Evolutionary conservation across 2,329 filamentous ascomycete species (phyloP).

Genomic region (Fusarium chaquense): DNA sequence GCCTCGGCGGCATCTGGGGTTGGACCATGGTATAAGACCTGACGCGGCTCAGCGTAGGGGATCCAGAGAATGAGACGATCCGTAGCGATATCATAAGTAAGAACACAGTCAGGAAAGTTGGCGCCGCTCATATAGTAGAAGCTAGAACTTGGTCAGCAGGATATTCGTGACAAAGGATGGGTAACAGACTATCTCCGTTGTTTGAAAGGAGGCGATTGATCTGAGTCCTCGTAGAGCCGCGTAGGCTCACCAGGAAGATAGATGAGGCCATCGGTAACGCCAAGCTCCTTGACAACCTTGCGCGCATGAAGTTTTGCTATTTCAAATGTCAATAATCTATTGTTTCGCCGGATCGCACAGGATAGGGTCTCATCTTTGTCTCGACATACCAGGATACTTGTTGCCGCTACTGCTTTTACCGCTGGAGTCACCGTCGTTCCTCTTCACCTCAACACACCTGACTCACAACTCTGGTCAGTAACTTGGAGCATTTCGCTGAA

Average conservation of each 20-base stretch:
- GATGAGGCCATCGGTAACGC: slow-evolving; percentile 63
- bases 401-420: slow-evolving; percentile 41
- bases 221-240: slow-evolving; percentile 68
- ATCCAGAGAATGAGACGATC: slow-evolving; percentile 80
- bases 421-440: slow-evolving; percentile 28
- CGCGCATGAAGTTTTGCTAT: slow-evolving; percentile 68
- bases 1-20: slow-evolving; percentile 72
- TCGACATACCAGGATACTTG: slow-evolving; percentile 55
- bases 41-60: slow-evolving; percentile 72
- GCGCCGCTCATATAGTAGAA: slow-evolving; percentile 70
- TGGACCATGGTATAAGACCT: slow-evolving; percentile 73
- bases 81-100: slow-evolving; percentile 68
- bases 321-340: not conserved
- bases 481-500: not conserved
- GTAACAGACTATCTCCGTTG: slow-evolving; percentile 68
- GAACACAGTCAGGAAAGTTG: slow-evolving; percentile 65
- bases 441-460: slow-evolving; percentile 56
- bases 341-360: not conserved
- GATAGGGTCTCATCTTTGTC: not conserved
- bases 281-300: slow-evolving; percentile 66
- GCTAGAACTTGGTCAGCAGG: slow-evolving; percentile 50
- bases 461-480: slow-evolving; percentile 10
- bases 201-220: slow-evolving; percentile 66
- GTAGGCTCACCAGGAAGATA: slow-evolving; percentile 67
- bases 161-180: not conserved